A percentile compares a stretch with the other conserved stretches of the same genome.
These are phyloP conservation scores for Dactylella cylindrospora DNA, from an alignment of 2,329 filamentous ascomycete genomes.

Conservation along the genomic window DNA sequence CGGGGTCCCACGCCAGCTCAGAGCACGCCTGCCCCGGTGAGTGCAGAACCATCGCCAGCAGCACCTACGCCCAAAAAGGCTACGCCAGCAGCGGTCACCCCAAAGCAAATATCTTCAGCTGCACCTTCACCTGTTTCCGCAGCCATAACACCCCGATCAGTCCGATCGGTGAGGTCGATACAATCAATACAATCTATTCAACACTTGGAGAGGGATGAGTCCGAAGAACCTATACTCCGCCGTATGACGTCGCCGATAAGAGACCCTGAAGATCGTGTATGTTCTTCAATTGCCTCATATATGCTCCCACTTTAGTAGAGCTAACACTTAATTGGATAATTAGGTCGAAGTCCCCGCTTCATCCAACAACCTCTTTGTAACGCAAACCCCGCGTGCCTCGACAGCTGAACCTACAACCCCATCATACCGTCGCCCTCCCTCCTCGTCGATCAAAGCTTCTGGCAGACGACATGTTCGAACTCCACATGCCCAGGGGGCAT, in stretches of 20 bases:
- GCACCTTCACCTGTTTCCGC: background rate
- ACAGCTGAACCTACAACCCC: slow-evolving; percentile 35
- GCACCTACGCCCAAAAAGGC: slow-evolving; percentile 1
- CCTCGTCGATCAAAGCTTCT: slow-evolving; percentile 17
- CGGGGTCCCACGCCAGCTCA: slow-evolving; percentile 3
- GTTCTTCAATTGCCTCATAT: background rate
- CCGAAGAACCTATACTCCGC: slow-evolving; percentile 4
- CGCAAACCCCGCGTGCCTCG: slow-evolving; percentile 29
- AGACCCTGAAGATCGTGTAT: slow-evolving; percentile 5
- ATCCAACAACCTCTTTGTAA: slow-evolving; percentile 4
- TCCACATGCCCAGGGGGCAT: slow-evolving; percentile 32
- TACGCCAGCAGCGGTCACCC: background rate
- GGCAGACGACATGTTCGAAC: slow-evolving; percentile 21
- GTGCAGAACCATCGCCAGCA: background rate
- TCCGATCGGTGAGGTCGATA: no score
- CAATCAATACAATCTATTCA: no score
- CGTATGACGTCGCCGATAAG: slow-evolving; percentile 32
- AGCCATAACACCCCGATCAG: no score
- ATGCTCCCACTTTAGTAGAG: background rate
- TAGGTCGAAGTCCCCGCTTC: slow-evolving; percentile 7
- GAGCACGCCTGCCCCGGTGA: background rate
- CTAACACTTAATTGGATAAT: slow-evolving; percentile 2
- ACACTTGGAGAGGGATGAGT: no score
- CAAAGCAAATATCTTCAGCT: background rate
- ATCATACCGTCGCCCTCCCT: slow-evolving; percentile 9